Conservation (phyloP, 176 grass and related monocot genomes). For the Typha latifolia region DNA sequence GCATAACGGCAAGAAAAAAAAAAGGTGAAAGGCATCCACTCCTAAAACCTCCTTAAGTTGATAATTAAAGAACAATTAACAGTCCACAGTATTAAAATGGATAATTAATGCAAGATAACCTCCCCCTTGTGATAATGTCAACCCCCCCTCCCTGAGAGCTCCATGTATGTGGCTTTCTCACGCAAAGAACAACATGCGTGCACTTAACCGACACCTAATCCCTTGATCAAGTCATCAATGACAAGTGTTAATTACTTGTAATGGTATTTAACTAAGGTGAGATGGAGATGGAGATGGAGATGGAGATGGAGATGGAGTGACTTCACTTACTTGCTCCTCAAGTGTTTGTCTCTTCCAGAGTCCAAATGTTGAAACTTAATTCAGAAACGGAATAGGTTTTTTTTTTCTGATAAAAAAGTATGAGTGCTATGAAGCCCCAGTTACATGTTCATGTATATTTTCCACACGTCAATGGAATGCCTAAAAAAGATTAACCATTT, state of each 20-base stretch:
- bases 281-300: neutral
- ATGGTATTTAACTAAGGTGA: neutral
- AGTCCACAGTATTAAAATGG: neutral
- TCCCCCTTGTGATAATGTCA: neutral
- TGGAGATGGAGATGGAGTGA: neutral
- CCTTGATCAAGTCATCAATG: slow-evolving; percentile 19
- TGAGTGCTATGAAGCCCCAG: no score
- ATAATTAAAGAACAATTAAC: neutral
- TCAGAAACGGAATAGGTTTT: no score
- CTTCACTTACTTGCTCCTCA: slow-evolving; percentile 14
- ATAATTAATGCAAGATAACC: neutral
- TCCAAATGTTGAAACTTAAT: no score
- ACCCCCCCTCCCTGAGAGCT: neutral
- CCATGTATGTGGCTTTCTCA: slow-evolving; percentile 4
- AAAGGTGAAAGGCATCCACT: neutral
- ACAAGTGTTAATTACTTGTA: neutral
- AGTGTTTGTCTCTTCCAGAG: no score
- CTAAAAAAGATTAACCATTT: no score
- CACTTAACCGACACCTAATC: slow-evolving; percentile 22
- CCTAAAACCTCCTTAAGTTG: neutral
- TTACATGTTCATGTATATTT: no score
- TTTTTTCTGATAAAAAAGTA: no score
- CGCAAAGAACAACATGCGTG: slow-evolving; percentile 15
- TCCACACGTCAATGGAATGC: no score
- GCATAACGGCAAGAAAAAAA: neutral